A percentile compares a stretch with the other conserved stretches of the same genome.
These are phyloP conservation scores for Stephania cephalantha DNA, from an alignment of 164 flowering plant genomes.

Conservation along the genomic window DNA sequence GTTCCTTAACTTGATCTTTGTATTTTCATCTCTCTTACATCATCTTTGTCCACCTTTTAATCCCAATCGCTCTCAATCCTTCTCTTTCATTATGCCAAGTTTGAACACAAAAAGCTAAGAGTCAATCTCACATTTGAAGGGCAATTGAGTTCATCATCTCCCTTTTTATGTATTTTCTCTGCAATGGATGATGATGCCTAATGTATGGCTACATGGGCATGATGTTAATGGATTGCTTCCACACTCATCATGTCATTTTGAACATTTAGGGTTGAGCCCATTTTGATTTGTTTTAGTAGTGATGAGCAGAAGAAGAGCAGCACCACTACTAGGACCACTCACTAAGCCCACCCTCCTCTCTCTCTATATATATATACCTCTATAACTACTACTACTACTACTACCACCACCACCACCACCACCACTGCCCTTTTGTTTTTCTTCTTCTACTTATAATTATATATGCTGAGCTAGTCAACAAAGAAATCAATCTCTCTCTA, in stretches of 20 bases:
- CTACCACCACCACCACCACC: background rate
- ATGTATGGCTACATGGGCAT: background rate
- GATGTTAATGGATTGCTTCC: slow-evolving; percentile 5
- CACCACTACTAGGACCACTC: slow-evolving; percentile 19
- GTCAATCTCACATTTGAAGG: slow-evolving; percentile 13
- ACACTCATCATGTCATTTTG: slow-evolving; percentile 12
- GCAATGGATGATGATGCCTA: slow-evolving; percentile 13
- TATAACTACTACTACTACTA: background rate
- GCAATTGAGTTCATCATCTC: background rate
- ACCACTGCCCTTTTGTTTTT: background rate
- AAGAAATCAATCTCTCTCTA: background rate
- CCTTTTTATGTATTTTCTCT: background rate
- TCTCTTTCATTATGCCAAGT: slow-evolving; percentile 9
- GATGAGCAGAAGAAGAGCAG: background rate
- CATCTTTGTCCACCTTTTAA: slow-evolving; percentile 1
- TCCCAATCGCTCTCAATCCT: background rate
- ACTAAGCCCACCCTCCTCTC: background rate
- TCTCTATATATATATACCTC: background rate
- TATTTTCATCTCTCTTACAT: slow-evolving; percentile 7
- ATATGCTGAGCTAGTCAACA: slow-evolving; percentile 5
- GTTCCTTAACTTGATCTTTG: background rate
- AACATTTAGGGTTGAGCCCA: slow-evolving; percentile 7
- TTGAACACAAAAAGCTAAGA: slow-evolving; percentile 10
- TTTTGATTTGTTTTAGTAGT: background rate
- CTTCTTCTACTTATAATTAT: background rate